Evolutionary conservation across 192 early-diverging fungal genomes (phyloP), one percentile per base, ranked within the genome.

Genomic region (Spizellomyces punctatus): DNA sequence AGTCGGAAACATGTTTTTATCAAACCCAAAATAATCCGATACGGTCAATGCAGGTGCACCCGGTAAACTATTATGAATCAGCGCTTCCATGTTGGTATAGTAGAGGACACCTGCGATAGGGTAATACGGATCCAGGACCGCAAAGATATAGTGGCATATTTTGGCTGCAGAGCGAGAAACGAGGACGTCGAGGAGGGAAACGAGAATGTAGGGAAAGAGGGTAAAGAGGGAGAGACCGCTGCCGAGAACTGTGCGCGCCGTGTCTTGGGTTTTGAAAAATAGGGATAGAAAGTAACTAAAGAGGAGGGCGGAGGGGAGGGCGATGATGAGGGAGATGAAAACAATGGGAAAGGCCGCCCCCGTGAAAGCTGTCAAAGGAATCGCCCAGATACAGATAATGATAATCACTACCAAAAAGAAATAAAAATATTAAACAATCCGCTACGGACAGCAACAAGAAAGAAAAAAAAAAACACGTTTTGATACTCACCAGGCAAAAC

Each of bases 401-500:
- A 36, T 36, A 36, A 36, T 36, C 27, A 36, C 27, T 36, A 36
- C 0, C 1, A 2, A 36, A 36, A 36, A 36, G 0, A 36, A 36
- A 36, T n/a, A 36, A 36, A 36, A 36, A 36, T 2, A 36, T 36
- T 36, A 0, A 36, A 36, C 1, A 3, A 36, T 3, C 27, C 27
- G 27, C 27, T 36, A 36, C n/a, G n/a, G n/a, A n/a, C n/a, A n/a
- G n/a, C n/a, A n/a, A n/a, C n/a, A n/a, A n/a, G n/a, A n/a, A n/a
- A n/a, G n/a, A n/a, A n/a, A n/a, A n/a, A n/a, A n/a, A n/a, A n/a
- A n/a, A n/a, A n/a, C n/a, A n/a, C n/a, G n/a, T n/a, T n/a, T n/a
- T n/a, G n/a, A n/a, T 19, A 6, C 64, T 47, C 10, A 66, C 64
- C 46, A 36, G 64, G 64, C 64, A 66, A 50, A 42, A 66, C 10